Percentiles rank a stretch among this genome's conserved stretches.
Evolutionary conservation across 768 basidiomycete species (phyloP).

Genomic region (Sistotremastrum niveocremeum): DNA sequence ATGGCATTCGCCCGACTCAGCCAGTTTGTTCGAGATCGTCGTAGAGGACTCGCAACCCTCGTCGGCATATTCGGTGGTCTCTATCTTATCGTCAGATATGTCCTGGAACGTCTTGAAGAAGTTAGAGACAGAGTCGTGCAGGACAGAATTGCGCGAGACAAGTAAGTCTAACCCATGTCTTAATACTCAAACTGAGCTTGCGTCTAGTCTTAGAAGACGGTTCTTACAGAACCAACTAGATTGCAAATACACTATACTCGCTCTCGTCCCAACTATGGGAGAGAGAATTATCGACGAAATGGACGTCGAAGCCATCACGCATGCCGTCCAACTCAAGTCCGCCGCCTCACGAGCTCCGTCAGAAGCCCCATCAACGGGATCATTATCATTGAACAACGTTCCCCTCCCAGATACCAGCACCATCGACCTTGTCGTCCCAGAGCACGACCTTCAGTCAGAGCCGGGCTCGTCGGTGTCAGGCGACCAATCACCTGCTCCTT

Average conservation of each 20-base stretch:
- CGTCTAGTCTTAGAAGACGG: conserved; percentile 47
- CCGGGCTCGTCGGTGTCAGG: conserved; percentile 29
- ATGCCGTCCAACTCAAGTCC: conserved; percentile 35
- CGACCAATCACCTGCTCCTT: conserved; percentile 14
- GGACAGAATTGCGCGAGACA: conserved; percentile 51
- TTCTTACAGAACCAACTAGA: conserved; percentile 72
- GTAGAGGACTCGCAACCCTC: conserved; percentile 30
- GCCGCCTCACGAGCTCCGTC: neutral
- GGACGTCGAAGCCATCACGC: conserved; percentile 62
- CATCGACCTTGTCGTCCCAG: conserved; percentile 16
- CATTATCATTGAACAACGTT: conserved; percentile 5
- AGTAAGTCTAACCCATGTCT: conserved; percentile 29
- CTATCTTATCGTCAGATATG: conserved; percentile 51
- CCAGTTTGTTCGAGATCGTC: conserved; percentile 10
- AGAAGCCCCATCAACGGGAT: conserved; percentile 7
- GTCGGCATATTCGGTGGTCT: conserved; percentile 42
- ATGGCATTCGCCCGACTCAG: too few relatives aligned
- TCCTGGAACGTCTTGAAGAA: conserved; percentile 49
- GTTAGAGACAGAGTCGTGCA: conserved; percentile 47
- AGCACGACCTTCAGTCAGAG: conserved; percentile 29
- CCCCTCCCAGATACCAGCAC: conserved; percentile 22
- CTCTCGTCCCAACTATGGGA: conserved; percentile 52
- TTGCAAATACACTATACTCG: conserved; percentile 60
- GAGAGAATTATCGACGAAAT: conserved; percentile 54
- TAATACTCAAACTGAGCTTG: neutral